These are phyloP conservation scores for Tolypocladium pustulatum DNA, from an alignment of 2,329 filamentous ascomycete species.

Conservation along the genomic window DNA sequence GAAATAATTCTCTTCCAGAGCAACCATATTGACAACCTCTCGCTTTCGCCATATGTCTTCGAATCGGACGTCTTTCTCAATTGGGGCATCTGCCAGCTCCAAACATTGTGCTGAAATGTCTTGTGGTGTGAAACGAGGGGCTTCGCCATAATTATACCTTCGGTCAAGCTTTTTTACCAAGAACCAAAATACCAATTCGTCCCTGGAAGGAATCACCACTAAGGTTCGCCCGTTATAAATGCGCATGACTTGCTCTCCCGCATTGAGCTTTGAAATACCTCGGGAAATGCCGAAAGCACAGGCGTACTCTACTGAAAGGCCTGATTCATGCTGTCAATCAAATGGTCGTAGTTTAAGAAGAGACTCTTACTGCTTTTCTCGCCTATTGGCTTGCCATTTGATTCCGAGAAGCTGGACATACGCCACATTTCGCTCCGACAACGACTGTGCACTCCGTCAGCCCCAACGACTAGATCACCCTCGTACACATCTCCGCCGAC, in stretches of 20 bases:
- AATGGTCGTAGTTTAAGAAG: rapidly evolving
- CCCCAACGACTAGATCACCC: slow-evolving; percentile 24
- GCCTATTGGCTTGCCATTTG: background rate
- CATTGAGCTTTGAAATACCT: slow-evolving; percentile 5
- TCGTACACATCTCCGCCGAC: slow-evolving; percentile 6
- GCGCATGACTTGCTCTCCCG: background rate
- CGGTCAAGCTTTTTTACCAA: background rate
- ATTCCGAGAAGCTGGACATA: slow-evolving; percentile 3
- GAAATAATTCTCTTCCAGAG: background rate
- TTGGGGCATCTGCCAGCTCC: background rate
- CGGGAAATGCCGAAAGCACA: slow-evolving; percentile 27
- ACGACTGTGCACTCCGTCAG: slow-evolving; percentile 28
- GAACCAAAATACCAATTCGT: slow-evolving; percentile 1
- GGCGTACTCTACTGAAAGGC: slow-evolving; percentile 13
- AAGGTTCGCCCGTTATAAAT: background rate
- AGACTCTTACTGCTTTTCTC: background rate
- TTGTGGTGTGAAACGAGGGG: background rate
- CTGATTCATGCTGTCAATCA: background rate
- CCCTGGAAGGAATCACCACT: background rate
- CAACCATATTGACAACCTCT: background rate
- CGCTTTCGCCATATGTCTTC: background rate
- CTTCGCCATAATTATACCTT: background rate
- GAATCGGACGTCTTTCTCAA: background rate
- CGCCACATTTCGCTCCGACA: slow-evolving; percentile 18
- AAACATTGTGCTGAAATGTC: background rate